Evolutionary conservation across 2,329 filamentous ascomycete genomes (phyloP), one percentile per base, ranked within the genome.

Genomic region (Botrytis paeoniae): DNA sequence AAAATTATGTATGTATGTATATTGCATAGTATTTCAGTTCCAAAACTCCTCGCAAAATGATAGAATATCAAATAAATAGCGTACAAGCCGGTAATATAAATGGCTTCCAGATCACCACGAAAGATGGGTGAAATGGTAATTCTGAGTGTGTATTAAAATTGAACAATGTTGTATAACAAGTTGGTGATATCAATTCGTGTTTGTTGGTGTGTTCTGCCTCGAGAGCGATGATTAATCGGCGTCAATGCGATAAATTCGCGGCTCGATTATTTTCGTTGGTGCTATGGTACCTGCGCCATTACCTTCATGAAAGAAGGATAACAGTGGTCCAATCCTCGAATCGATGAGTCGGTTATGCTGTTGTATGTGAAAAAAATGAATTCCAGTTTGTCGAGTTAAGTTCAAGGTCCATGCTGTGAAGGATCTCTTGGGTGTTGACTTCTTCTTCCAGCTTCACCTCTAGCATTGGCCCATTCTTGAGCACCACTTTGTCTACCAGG

Each of bases 401-500:
- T 77, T 81, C 79, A 80, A 70, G 74, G 75, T 68, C 79, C 78
- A 63, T 83, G 82, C 71, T 84, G 84, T 70, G 79, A 81, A 39
- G 85, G 85, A 78, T 86, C 84, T 72, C 84, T 83, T 16, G 82
- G 79, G 66, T 85, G 85, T 63, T 82, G 83, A 73, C 74, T 73
- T 57, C 74, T 71, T 69, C 66, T 76, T 35, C 81, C 82, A 75
- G 83, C 83, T 77, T 86, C 84, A 73, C 85, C 83, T 73, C 83
- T 80, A 7, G 86, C 85, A 70, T 84, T 83, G 71, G 85, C 76
- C 85, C 86, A 88, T 78, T 88, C 86, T 25, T 85, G 80, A 59
- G 85, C 85, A 63, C 85, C 85, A 65, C 82, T 85, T 75, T 87
- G 86, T 76, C 85, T 82, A 45, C 82, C 84, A n/a, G 86, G 87